Percentiles rank a stretch among this genome's conserved stretches.
These are phyloP conservation scores for Cladobotryum mycophilum DNA, from an alignment of 2,329 filamentous ascomycete species.

Conservation along the genomic window DNA sequence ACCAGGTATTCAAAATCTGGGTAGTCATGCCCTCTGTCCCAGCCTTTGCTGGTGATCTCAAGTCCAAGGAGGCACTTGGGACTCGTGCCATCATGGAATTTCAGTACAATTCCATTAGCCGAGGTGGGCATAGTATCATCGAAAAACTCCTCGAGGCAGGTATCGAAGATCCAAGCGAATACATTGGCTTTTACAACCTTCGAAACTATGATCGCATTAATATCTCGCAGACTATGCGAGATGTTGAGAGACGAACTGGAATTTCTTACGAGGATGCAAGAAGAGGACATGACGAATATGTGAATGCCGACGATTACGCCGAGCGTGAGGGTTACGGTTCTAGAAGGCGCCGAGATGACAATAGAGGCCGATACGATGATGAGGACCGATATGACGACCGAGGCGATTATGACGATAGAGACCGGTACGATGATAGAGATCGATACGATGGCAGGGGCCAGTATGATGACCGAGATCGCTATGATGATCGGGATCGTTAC, in stretches of 20 bases:
- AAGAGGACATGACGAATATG: conserved; percentile 54
- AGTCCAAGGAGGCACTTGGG: conserved; percentile 64
- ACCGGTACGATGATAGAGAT: not conserved
- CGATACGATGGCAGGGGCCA: not conserved
- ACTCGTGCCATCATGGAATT: conserved; percentile 86
- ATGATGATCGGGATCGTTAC: not conserved
- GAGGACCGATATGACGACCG: not conserved
- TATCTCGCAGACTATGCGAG: conserved; percentile 53
- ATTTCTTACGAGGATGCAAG: conserved; percentile 63
- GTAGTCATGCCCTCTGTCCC: conserved; percentile 75
- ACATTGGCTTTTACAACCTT: conserved; percentile 81
- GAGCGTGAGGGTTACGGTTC: conserved; percentile 32
- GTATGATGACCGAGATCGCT: not conserved
- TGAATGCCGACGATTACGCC: conserved; percentile 40
- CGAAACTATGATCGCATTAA: conserved; percentile 82
- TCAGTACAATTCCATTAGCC: conserved; percentile 74
- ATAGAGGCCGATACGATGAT: conserved; percentile 7
- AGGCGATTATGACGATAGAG: not conserved
- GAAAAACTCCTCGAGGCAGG: conserved; percentile 64
- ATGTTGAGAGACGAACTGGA: conserved; percentile 56
- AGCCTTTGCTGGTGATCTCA: conserved; percentile 74
- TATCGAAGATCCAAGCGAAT: conserved; percentile 60
- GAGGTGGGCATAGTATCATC: conserved; percentile 71
- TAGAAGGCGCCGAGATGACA: conserved; percentile 24
- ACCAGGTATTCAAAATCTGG: conserved; percentile 66